phyloP scores from a whole-genome alignment of 2,329 filamentous ascomycete species.

The Monosporascus sp. region DNA sequence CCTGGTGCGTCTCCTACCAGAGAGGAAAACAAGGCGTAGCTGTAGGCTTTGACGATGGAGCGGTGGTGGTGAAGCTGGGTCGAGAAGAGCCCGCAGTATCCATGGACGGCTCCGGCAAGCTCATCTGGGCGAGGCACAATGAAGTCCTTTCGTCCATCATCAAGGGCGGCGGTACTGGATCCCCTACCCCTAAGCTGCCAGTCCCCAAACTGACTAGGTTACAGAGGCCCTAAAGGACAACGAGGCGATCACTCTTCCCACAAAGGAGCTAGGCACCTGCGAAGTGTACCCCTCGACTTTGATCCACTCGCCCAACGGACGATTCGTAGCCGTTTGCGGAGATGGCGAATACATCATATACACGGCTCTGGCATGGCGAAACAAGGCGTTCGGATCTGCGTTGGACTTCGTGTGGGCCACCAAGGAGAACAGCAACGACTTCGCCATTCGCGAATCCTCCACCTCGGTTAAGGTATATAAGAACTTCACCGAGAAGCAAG shows the following conservation, averaged over 20 bases:
- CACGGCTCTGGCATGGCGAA: conserved; percentile 91
- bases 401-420: conserved; percentile 96
- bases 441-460: conserved; percentile 88
- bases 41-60: conserved; percentile 95
- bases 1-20: conserved; percentile 97
- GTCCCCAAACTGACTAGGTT: conserved; percentile 22
- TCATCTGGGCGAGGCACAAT: conserved; percentile 93
- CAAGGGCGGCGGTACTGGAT: conserved; percentile 65
- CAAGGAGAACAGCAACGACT: conserved; percentile 97
- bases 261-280: conserved; percentile 92
- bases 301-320: conserved; percentile 90
- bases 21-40: conserved; percentile 90
- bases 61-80: conserved; percentile 95
- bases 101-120: conserved; percentile 93
- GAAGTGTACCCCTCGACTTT: conserved; percentile 96
- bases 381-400: conserved; percentile 94
- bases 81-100: conserved; percentile 95
- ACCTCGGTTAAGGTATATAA: conserved; percentile 97
- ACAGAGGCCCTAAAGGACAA: conserved; percentile 83
- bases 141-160: conserved; percentile 94
- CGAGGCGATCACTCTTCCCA: conserved; percentile 75
- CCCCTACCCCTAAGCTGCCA: neutral
- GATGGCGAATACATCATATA: conserved; percentile 99
- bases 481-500: conserved; percentile 90
- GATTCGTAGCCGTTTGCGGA: conserved; percentile 75